phyloP scores from a whole-genome alignment of 2,329 filamentous ascomycete species.

The Neofusicoccum parvum region DNA sequence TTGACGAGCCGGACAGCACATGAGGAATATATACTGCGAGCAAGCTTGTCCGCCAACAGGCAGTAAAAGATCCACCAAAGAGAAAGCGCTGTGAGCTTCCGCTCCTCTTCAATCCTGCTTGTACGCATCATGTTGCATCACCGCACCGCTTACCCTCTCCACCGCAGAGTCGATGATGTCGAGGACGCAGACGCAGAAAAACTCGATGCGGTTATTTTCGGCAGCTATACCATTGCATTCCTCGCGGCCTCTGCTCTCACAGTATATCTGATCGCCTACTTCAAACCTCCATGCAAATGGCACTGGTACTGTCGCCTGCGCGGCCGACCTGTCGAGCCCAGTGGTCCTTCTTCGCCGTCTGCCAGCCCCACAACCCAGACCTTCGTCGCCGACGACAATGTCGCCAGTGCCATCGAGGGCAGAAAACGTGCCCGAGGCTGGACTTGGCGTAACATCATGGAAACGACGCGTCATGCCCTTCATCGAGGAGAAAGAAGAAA shows the following conservation, averaged over 20 bases:
- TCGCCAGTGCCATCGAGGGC: not conserved
- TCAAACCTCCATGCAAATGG: not conserved
- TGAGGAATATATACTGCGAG: too few species aligned
- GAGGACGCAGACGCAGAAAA: not conserved
- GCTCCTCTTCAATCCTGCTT: not conserved
- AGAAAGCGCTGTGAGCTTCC: too few species aligned
- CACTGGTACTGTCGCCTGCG: not conserved
- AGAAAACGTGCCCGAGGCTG: not conserved
- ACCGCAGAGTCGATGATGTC: not conserved
- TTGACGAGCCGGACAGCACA: too few species aligned
- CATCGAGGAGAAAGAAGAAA: not conserved
- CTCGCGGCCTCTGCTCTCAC: not conserved
- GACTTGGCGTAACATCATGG: not conserved
- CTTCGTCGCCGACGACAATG: not conserved
- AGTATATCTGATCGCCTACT: not conserved
- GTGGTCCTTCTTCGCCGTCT: not conserved
- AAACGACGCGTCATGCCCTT: not conserved
- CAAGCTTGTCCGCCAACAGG: too few species aligned
- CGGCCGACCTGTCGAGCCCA: not conserved
- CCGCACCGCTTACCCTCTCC: not conserved
- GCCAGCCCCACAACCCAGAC: not conserved
- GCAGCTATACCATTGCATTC: slow-evolving; percentile 2
- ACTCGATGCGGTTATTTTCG: not conserved
- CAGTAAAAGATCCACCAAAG: too few species aligned
- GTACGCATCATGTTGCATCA: not conserved